Evolutionary conservation across 345 rosid genomes (phyloP).

Genomic region (Erodium maritimum): DNA sequence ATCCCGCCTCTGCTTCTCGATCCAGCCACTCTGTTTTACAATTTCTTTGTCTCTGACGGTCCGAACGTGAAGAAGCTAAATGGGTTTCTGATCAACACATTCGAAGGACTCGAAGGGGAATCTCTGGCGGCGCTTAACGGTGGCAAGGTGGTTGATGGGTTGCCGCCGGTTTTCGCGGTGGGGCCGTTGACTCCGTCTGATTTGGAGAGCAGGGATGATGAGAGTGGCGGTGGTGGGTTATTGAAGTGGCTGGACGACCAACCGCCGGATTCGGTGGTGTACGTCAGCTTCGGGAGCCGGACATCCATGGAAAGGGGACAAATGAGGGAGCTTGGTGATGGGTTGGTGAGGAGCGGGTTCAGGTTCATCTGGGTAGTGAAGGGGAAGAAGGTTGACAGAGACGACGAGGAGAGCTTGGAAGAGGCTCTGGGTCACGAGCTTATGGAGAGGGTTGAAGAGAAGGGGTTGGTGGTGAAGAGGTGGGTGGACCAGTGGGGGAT

Average conservation of each 20-base stretch:
- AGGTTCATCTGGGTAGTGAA: slow-evolving; percentile 36
- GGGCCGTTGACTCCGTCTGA: slow-evolving; percentile 26
- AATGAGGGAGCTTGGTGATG: slow-evolving; percentile 29
- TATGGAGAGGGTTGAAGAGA: slow-evolving; percentile 5
- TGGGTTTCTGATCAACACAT: slow-evolving; percentile 29
- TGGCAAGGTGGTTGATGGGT: slow-evolving; percentile 1
- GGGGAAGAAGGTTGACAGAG: slow-evolving; percentile 20
- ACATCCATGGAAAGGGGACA: slow-evolving; percentile 22
- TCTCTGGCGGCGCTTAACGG: slow-evolving; percentile 12
- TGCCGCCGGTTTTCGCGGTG: slow-evolving; percentile 20
- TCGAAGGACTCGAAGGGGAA: slow-evolving; percentile 23
- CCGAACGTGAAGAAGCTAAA: slow-evolving; percentile 3
- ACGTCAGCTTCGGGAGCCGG: slow-evolving; percentile 38
- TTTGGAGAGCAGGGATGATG: slow-evolving; percentile 4
- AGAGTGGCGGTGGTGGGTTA: background rate
- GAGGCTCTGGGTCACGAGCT: slow-evolving; percentile 22
- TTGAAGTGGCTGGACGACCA: slow-evolving; percentile 29
- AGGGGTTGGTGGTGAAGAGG: slow-evolving; percentile 22
- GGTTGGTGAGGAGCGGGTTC: slow-evolving; percentile 17
- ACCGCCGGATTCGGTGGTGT: slow-evolving; percentile 24
- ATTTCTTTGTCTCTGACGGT: slow-evolving; percentile 4
- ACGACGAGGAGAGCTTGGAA: slow-evolving; percentile 20
- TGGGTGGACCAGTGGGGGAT: slow-evolving; percentile 36
- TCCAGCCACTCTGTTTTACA: slow-evolving; percentile 9
- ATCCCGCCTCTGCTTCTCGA: slow-evolving; percentile 20